Base-by-base conservation (phyloP, 306 rosid genomes). In the Acmispon strigosus region DNA sequence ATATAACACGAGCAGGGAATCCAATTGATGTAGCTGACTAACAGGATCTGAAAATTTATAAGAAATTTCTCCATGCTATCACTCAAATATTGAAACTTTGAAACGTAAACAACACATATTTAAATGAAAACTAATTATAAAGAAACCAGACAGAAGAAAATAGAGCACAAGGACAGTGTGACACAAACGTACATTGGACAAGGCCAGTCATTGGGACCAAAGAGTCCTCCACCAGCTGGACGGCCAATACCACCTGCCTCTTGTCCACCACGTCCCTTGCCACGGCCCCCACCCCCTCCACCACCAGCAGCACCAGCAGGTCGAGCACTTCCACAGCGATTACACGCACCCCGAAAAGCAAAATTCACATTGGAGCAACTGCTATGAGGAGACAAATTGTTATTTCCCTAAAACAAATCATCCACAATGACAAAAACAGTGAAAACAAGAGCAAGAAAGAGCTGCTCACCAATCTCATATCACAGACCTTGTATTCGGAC, bases 401-500 rank as follows among this genome's bases (percentile, higher is more conserved):
- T 83, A 76, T 83, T 58, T 75, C 67, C 77, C 72, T 37, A 66
- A 73, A 69, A 36, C 18, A 52, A 42, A 56, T 51, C 11, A 55
- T 62, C 59, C 7, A 57, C 29, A 36, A 72, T 17, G 74, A 36
- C 19, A 13, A 44, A 57, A 66, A 54, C 55, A 39, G 55, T 37
- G 51, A 41, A 59, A 18, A 60, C 36, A 89, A 78, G 90, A 86
- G 91, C 88, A 83, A 89, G 97, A 89, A 87, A 76, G 90, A 84
- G 92, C 95, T 72, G 92, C 97, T 94, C 99, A 91, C 97, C 99
- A 80, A 94, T 87, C 63, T 94, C 99, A 91, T 87, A 94, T 86
- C 97, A 94, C 97, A 89, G 96, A 94, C 99, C 99, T 94, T 91
- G 99, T 89, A 94, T 94, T 91, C 73, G 96, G 97, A 79, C 99